These are phyloP conservation scores for Centaurea solstitialis DNA, from an alignment of 129 eudicot genomes.

Conservation along the genomic window DNA sequence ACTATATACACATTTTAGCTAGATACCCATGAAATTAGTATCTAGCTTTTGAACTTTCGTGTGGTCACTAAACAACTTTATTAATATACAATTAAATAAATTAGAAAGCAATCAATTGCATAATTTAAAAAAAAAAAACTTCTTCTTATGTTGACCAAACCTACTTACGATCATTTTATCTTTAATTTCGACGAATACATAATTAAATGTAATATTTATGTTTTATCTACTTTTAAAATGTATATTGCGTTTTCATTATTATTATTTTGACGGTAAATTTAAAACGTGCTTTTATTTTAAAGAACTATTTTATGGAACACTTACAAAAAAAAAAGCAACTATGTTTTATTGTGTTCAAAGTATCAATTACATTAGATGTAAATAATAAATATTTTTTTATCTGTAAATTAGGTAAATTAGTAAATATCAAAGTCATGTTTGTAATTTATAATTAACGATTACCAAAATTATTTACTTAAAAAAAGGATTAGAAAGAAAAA, in stretches of 20 bases:
- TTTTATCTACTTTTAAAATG: not conserved
- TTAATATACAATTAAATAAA: not conserved
- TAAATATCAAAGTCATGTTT: too few relatives aligned
- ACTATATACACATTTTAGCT: not conserved
- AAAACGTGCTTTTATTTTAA: not conserved
- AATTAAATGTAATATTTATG: not conserved
- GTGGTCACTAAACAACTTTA: constrained; percentile 4
- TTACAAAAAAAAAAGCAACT: not conserved
- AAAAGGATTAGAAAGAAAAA: too few relatives aligned
- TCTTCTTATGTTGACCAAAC: not conserved
- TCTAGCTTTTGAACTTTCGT: constrained; percentile 5
- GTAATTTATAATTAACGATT: too few relatives aligned
- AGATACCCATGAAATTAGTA: not conserved
- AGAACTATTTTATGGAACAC: too few relatives aligned
- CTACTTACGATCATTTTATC: not conserved
- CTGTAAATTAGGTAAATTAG: too few relatives aligned
- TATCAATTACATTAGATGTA: not conserved
- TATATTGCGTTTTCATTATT: not conserved
- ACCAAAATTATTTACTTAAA: too few relatives aligned
- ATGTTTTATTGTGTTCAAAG: not conserved
- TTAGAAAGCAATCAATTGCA: not conserved
- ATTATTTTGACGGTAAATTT: too few relatives aligned
- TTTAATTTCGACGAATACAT: not conserved
- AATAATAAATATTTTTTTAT: too few relatives aligned
- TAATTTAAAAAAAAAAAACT: not conserved